Base-by-base conservation (phyloP, 106 monocot species). In the Dioscorea alata region DNA sequence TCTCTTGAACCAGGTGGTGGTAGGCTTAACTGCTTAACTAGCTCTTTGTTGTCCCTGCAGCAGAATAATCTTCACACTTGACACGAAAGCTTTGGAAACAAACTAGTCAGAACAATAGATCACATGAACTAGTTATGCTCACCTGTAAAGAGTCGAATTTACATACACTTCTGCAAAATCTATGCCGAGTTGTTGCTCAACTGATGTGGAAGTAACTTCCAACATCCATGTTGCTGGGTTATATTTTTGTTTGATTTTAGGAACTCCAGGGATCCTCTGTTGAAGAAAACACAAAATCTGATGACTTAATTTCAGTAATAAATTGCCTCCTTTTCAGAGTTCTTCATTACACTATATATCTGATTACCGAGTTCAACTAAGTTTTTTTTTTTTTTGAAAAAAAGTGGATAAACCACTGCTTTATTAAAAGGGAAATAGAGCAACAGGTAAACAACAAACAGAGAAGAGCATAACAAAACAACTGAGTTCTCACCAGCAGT, bases 211-310 rank as follows among this genome's bases (percentile, higher is more conserved):
- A 25, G 84, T 91, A 68, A 87, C 82, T 66, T 91, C 91, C 51
- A 92, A 33, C 85, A 92, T 92, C 91, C 91, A 92, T 64, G 91
- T 85, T 73, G 91, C 88, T 35, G 91, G 91, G 63, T 92, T 92
- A 49, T 88, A 83, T 33, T 83, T 88, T n/a, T 85, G 71, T 77
- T 61, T 88, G 53, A 88, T 92, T 18, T 60, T 74, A 17, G 88
- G 80, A 49, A 92, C 79, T 42, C 88, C 92, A 61, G 85, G n/a
- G 56, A 92, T 83, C 2, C 67, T 59, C 92, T 92, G 75, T 6
- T 60, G 25, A 75, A 48, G 6, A 34, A 70, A 24, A 59, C 8
- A 35, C 23, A 4, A 19, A 53, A 54, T 28, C 28, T 28, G 28
- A 19, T 19, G 19, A 54, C 15, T 42, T 10, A 6, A 10, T 42